Conservation (phyloP, 1,139 yeast genomes). For the Saccharomyces uvarum region DNA sequence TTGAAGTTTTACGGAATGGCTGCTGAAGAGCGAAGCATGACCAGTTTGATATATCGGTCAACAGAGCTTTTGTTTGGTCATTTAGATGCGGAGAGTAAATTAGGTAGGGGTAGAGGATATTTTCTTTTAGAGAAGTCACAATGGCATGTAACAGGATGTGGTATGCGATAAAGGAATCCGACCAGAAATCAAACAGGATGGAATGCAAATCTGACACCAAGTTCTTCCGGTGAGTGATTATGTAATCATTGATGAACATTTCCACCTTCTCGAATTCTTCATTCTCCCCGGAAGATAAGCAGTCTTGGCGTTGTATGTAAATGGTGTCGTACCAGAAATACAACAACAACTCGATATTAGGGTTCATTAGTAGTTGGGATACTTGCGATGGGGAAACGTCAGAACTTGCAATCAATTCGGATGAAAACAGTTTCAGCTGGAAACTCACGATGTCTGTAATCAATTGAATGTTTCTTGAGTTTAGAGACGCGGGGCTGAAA, state of each 20-base stretch:
- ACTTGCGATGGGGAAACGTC: neutral
- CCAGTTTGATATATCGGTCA: neutral
- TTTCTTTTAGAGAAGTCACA: neutral
- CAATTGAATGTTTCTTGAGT: slow-evolving; percentile 1
- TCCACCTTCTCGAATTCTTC: neutral
- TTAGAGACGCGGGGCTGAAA: neutral
- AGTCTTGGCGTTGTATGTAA: neutral
- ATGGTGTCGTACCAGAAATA: neutral
- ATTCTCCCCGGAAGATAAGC: neutral
- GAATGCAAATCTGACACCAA: neutral
- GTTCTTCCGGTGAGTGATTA: neutral
- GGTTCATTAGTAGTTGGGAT: neutral
- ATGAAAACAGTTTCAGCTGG: slow-evolving; percentile 3
- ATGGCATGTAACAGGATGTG: neutral
- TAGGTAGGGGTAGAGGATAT: neutral
- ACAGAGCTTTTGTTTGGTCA: neutral
- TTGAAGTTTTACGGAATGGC: neutral
- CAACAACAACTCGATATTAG: neutral
- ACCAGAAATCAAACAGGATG: neutral
- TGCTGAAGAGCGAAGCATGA: neutral
- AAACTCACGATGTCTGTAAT: slow-evolving; percentile 4
- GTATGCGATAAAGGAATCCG: neutral
- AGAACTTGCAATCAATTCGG: slow-evolving; percentile 2
- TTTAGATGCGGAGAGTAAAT: neutral
- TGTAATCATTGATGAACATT: neutral